Evolutionary conservation across 2,329 filamentous ascomycete genomes (phyloP).

Genomic region (Helicocarpus griseus): DNA sequence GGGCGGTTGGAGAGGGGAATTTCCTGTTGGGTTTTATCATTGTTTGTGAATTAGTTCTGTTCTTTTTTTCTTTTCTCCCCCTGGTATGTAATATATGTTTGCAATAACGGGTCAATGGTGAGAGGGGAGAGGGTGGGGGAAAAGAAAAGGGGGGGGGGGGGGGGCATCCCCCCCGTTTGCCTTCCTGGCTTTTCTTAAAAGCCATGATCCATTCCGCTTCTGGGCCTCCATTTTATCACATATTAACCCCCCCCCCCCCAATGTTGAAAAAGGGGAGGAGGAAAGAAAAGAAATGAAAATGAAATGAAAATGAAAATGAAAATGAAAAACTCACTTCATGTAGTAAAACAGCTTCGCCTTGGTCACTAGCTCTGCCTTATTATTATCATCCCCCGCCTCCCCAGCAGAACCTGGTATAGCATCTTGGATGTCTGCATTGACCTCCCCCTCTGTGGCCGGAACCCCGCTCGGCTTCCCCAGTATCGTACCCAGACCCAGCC

Average conservation of each 20-base stretch:
- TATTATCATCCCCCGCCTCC: not conserved
- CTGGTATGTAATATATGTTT: no score
- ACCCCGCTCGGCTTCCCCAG: slow-evolving; percentile 26
- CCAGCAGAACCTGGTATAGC: not conserved
- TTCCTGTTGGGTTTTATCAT: slow-evolving; percentile 1
- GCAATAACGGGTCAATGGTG: no score
- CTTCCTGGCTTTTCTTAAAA: no score
- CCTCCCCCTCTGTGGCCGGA: slow-evolving; percentile 24
- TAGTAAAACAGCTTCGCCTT: slow-evolving; percentile 2
- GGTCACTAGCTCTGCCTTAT: not conserved
- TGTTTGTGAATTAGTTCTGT: not conserved
- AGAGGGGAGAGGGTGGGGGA: no score
- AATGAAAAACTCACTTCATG: not conserved
- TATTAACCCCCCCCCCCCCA: no score
- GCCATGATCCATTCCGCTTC: no score
- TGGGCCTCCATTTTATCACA: not conserved
- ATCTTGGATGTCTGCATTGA: not conserved
- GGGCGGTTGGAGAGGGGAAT: not conserved
- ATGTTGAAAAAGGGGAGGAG: not conserved
- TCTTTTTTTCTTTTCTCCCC: no score
- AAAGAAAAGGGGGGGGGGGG: not conserved
- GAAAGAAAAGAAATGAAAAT: not conserved
- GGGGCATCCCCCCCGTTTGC: no score
- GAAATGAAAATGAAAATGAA: no score
- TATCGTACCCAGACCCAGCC: slow-evolving; percentile 37